phyloP scores from a whole-genome alignment of 164 flowering plant species.

The Dillenia turbinata region DNA sequence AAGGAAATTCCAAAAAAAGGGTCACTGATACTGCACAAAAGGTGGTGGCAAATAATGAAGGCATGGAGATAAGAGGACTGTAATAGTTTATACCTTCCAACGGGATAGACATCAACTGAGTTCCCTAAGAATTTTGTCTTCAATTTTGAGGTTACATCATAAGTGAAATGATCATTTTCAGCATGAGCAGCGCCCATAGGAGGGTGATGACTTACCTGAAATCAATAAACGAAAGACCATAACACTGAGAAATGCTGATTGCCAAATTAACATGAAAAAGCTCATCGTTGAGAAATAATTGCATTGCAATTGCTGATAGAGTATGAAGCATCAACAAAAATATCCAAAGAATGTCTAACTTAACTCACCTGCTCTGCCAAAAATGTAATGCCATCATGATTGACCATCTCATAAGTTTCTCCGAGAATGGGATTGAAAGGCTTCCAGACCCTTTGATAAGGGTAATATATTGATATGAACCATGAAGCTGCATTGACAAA shows the following conservation, averaged over 20 bases:
- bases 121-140: slow-evolving; percentile 84
- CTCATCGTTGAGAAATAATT: neutral
- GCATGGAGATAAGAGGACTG: no score
- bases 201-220: slow-evolving; percentile 88
- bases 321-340: neutral
- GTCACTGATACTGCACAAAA: no score
- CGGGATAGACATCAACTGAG: slow-evolving; percentile 74
- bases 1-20: no score
- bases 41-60: no score
- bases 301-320: neutral
- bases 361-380: slow-evolving; percentile 72
- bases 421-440: slow-evolving; percentile 93
- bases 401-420: slow-evolving; percentile 80
- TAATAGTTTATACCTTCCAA: slow-evolving; percentile 54
- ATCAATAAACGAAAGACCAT: slow-evolving; percentile 4
- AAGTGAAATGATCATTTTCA: slow-evolving; percentile 81
- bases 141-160: slow-evolving; percentile 80
- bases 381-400: slow-evolving; percentile 70
- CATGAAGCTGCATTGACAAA: slow-evolving; percentile 60
- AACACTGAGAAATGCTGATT: slow-evolving; percentile 1
- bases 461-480: slow-evolving; percentile 77
- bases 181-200: slow-evolving; percentile 93
- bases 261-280: neutral
- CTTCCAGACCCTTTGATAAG: slow-evolving; percentile 82
- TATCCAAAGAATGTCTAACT: neutral